Evolutionary conservation across 2,329 filamentous ascomycete species (phyloP).

Genomic region (Monilinia fructicola): DNA sequence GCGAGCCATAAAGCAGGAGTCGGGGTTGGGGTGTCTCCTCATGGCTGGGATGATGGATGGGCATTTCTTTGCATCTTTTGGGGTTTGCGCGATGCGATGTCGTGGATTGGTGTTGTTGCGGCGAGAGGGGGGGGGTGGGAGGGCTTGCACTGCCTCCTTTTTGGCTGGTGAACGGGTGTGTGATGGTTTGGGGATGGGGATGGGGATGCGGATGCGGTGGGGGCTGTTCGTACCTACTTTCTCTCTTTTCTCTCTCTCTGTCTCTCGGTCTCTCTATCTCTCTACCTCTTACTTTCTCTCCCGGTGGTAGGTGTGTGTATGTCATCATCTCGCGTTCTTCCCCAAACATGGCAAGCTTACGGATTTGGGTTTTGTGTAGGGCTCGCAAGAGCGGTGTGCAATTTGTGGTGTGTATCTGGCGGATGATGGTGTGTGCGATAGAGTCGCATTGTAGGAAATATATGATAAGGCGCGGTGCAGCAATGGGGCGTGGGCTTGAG

Average conservation of each 20-base stretch:
- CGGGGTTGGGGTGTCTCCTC: too few relatives aligned
- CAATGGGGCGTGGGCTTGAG: background rate
- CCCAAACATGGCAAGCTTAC: background rate
- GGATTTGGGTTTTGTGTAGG: background rate
- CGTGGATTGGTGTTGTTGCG: background rate
- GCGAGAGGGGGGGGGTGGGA: too few relatives aligned
- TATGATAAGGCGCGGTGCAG: conserved; percentile 1
- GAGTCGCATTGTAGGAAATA: background rate
- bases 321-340: conserved; percentile 6
- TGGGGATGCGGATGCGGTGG: background rate
- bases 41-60: too few relatives aligned
- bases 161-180: background rate
- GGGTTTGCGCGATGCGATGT: background rate
- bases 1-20: too few relatives aligned
- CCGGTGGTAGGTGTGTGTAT: background rate
- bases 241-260: background rate
- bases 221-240: background rate
- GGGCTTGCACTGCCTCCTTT: background rate
- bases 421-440: background rate
- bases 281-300: background rate
- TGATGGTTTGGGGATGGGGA: background rate
- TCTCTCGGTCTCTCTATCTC: background rate
- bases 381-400: background rate
- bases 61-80: background rate
- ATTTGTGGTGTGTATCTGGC: background rate